Percentiles rank a stretch among this genome's conserved stretches.
These are phyloP conservation scores for Neovahlkampfia damariscottae DNA, from an alignment of 78 protist species.

Conservation along the genomic window DNA sequence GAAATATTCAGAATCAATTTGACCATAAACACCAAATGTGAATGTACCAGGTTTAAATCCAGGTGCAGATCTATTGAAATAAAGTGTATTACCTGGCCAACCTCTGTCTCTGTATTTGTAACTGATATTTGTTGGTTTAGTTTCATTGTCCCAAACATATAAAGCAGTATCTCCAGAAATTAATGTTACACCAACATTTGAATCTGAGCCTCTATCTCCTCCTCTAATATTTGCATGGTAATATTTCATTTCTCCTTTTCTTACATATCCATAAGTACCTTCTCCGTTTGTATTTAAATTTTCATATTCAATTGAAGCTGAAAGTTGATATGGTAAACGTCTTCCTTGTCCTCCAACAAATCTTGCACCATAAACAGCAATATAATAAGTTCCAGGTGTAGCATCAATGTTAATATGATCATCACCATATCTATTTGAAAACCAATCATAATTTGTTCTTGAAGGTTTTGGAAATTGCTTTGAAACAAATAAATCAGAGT, in stretches of 20 bases:
- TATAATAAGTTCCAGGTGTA: background rate
- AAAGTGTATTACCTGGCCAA: background rate
- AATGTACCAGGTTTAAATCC: background rate
- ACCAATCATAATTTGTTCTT: no score
- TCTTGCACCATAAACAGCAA: background rate
- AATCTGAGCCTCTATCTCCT: background rate
- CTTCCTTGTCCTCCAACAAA: no score
- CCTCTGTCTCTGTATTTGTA: background rate
- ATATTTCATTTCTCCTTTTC: no score
- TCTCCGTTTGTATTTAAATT: background rate
- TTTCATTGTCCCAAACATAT: background rate
- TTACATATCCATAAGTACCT: background rate
- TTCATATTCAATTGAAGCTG: background rate
- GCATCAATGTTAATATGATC: background rate
- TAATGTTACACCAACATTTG: background rate
- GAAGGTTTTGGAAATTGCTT: no score
- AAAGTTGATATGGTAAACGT: no score
- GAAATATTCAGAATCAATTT: background rate
- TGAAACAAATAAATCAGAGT: no score
- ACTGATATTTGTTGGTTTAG: background rate
- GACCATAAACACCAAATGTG: background rate
- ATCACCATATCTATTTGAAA: no score
- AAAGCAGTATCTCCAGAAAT: background rate
- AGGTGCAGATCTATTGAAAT: no score
- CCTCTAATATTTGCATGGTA: background rate